Evolutionary conservation across 768 basidiomycete species (phyloP).

Genomic region (Leccinellum luteum): DNA sequence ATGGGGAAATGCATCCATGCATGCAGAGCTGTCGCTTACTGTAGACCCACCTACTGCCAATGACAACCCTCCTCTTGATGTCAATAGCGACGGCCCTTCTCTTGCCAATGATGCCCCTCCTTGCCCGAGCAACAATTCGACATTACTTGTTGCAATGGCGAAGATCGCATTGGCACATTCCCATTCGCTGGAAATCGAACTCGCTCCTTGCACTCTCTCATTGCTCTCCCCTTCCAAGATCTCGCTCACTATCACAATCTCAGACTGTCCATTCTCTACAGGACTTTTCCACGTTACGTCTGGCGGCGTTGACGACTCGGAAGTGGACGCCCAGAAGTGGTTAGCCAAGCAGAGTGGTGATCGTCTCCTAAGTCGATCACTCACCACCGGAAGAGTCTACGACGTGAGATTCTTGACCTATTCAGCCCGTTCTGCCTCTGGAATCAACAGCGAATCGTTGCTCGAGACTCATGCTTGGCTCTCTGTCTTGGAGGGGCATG

Average conservation of each 20-base stretch:
- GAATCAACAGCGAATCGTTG: background rate
- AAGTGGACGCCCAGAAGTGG: background rate
- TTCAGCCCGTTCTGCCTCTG: conserved; percentile 1
- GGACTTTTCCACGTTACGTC: conserved; percentile 13
- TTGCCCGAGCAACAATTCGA: background rate
- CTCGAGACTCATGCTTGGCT: conserved; percentile 16
- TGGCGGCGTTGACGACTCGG: background rate
- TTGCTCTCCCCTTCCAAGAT: background rate
- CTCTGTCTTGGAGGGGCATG: conserved; percentile 8
- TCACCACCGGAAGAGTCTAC: conserved; percentile 17
- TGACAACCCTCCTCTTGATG: background rate
- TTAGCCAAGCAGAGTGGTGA: conserved; percentile 7
- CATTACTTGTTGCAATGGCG: conserved; percentile 1
- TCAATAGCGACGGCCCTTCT: background rate
- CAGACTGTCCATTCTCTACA: conserved; percentile 10
- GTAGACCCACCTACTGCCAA: background rate
- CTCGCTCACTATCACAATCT: conserved; percentile 15
- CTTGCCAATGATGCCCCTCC: background rate
- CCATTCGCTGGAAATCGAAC: background rate
- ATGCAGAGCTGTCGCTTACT: conserved; percentile 6
- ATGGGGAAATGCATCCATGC: conserved; percentile 17
- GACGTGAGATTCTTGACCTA: conserved; percentile 21
- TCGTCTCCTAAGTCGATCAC: conserved; percentile 9
- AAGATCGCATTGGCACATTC: conserved; percentile 2
- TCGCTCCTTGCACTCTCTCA: background rate